Base-by-base conservation (phyloP, 441 rosid genomes). In the Gossypium schwendimanii region DNA sequence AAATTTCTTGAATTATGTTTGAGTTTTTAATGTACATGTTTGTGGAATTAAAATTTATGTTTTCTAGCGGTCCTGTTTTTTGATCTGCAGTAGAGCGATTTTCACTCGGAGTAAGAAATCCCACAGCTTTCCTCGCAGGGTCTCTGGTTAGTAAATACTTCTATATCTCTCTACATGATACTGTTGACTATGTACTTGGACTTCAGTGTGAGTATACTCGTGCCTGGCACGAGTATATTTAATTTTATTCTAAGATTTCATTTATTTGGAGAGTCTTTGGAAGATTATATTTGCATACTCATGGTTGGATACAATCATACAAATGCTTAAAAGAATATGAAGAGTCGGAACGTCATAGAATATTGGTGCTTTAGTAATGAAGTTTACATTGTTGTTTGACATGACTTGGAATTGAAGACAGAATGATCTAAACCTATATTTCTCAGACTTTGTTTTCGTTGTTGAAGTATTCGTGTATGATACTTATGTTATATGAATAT, bases 71-170 rank as follows among this genome's bases (percentile, higher is more conserved):
- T 69, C 44, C 59, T 69, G 7, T 75, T 41, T 75, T 77, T 52
- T 63, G 61, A 52, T 79, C 65, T 83, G 85, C 88, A 91, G 97
- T 93, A 60, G 98, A 93, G 79, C 87, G 94, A 77, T 84, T 89
- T 81, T 91, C 93, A 21, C 72, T 91, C 21, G 97, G 98, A 73
- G 85, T 84, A 73, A 85, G 98, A 83, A 89, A 93, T 78, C 95
- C 96, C 57, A 89, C 94, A 59, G 92, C 91, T 73, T 91, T 93
- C 78, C 74, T 91, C 0, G 96, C 97, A 0, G 97, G 96, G 26
- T 75, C 92, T 73, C 78, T 87, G 88, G 98, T 91, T 71, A 83
- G 88, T 84, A 2, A 60, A 18, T 26, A 65, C 20, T 62, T 31
- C 15, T 55, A 3, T 17, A 49, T 67, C 5, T 67, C 39, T 67